Conservation (phyloP, 257 asterid genomes). For the Solanum pimpinellifolium region DNA sequence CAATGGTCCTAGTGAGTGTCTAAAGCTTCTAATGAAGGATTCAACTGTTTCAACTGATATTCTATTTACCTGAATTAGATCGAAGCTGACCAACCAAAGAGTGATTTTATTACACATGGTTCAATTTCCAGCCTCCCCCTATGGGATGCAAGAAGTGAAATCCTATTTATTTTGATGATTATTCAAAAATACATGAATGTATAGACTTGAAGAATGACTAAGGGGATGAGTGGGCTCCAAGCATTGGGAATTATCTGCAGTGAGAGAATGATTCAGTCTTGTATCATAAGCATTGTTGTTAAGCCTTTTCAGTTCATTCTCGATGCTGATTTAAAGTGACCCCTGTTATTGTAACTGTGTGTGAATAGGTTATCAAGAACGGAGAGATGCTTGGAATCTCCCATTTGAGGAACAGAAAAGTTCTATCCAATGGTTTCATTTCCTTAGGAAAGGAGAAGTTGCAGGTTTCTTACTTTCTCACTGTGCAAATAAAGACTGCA, state of each 20-base stretch:
- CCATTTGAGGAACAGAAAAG: conserved; percentile 88
- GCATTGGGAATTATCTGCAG: neutral
- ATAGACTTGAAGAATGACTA: neutral
- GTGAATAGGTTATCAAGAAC: conserved; percentile 75
- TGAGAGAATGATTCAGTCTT: neutral
- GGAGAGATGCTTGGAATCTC: conserved; percentile 99
- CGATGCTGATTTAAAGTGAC: neutral
- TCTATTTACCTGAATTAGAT: neutral
- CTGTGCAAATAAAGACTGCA: neutral
- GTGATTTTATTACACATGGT: neutral
- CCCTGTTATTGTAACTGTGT: neutral
- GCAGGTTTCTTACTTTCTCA: conserved; percentile 44
- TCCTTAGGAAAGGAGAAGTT: conserved; percentile 85
- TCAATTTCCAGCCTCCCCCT: neutral
- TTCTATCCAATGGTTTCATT: conserved; percentile 79
- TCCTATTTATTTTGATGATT: neutral
- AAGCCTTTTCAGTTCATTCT: neutral
- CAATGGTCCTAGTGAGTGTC: neutral
- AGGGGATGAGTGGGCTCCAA: neutral
- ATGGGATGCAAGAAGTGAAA: neutral
- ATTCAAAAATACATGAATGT: neutral
- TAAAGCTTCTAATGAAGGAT: neutral
- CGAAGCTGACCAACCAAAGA: neutral
- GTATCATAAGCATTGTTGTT: neutral
- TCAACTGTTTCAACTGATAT: neutral